A percentile compares a stretch with the other conserved stretches of the same genome.
These are phyloP conservation scores for Sporisorium sorghi DNA, from an alignment of 1,284 basidiomycete genomes.

Conservation along the genomic window DNA sequence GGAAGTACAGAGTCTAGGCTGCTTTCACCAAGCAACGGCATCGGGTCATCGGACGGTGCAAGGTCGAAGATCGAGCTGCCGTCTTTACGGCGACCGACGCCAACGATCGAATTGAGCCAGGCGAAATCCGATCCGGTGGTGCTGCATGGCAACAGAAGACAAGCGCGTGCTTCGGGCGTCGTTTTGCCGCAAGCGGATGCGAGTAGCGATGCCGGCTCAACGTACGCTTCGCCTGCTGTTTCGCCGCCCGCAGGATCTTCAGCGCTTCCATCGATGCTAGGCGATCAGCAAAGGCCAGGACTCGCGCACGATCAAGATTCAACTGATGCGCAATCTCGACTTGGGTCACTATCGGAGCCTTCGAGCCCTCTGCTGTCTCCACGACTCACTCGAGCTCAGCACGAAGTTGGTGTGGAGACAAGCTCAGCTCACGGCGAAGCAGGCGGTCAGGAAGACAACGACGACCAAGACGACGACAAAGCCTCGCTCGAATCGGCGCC, in stretches of 20 bases:
- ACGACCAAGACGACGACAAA: constrained; percentile 24
- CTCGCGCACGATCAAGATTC: neutral
- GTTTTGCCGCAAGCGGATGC: neutral
- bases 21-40: constrained; percentile 15
- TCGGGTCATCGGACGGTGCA: neutral
- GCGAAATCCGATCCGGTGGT: constrained; percentile 34
- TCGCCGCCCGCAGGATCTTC: constrained; percentile 2
- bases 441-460: neutral
- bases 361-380: constrained; percentile 21
- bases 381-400: neutral
- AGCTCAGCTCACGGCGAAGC: neutral
- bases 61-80: constrained; percentile 27
- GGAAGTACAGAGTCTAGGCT: neutral
- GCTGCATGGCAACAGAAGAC: constrained; percentile 48
- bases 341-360: constrained; percentile 22
- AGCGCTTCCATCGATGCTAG: neutral
- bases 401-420: neutral
- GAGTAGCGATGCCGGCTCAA: constrained; percentile 3
- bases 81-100: constrained; percentile 22
- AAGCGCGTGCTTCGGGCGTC: constrained; percentile 27
- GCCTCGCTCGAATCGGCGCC: constrained; percentile 40
- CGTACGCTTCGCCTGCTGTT: constrained; percentile 5
- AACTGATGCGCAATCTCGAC: neutral
- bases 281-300: neutral
- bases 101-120: constrained; percentile 42